Evolutionary conservation across 2,329 filamentous ascomycete species (phyloP).

Genomic region (Rhynchosporium secalis): DNA sequence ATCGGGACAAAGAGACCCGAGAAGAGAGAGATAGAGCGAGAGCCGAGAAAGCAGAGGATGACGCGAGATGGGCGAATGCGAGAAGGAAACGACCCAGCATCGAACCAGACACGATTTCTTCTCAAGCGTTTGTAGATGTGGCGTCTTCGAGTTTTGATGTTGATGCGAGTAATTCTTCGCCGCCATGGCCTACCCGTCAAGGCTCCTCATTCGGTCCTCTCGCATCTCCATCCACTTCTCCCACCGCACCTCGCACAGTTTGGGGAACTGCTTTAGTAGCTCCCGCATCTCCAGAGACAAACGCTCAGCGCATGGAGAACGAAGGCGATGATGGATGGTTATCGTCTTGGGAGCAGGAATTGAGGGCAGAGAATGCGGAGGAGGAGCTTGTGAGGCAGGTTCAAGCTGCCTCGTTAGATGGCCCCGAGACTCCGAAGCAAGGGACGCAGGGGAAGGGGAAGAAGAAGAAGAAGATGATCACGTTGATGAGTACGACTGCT

Average conservation of each 20-base stretch:
- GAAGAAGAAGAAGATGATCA: slow-evolving; percentile 74
- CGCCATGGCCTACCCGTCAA: slow-evolving; percentile 55
- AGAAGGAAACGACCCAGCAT: slow-evolving; percentile 57
- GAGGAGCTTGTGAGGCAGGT: slow-evolving; percentile 58
- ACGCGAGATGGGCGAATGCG: slow-evolving; percentile 60
- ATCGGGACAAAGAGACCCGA: slow-evolving; percentile 65
- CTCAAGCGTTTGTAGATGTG: slow-evolving; percentile 67
- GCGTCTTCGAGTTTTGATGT: slow-evolving; percentile 50
- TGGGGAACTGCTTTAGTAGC: slow-evolving; percentile 82
- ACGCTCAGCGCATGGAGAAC: slow-evolving; percentile 35
- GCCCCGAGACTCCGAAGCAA: slow-evolving; percentile 19
- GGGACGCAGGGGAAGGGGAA: slow-evolving; percentile 56
- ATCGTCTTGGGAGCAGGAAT: slow-evolving; percentile 76
- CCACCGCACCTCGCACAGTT: slow-evolving; percentile 74
- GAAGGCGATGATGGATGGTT: slow-evolving; percentile 78
- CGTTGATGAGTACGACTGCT: slow-evolving; percentile 63
- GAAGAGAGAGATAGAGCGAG: slow-evolving; percentile 70
- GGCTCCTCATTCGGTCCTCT: slow-evolving; percentile 65
- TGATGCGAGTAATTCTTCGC: slow-evolving; percentile 48
- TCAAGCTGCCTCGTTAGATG: slow-evolving; percentile 51
- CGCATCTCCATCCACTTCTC: slow-evolving; percentile 79
- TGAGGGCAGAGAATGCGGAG: slow-evolving; percentile 66
- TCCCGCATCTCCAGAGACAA: slow-evolving; percentile 57
- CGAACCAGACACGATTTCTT: slow-evolving; percentile 37
- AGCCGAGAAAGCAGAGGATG: slow-evolving; percentile 68